Evolutionary conservation across 2,329 filamentous ascomycete genomes (phyloP).

Genomic region (Cladosporium cucumerinum): DNA sequence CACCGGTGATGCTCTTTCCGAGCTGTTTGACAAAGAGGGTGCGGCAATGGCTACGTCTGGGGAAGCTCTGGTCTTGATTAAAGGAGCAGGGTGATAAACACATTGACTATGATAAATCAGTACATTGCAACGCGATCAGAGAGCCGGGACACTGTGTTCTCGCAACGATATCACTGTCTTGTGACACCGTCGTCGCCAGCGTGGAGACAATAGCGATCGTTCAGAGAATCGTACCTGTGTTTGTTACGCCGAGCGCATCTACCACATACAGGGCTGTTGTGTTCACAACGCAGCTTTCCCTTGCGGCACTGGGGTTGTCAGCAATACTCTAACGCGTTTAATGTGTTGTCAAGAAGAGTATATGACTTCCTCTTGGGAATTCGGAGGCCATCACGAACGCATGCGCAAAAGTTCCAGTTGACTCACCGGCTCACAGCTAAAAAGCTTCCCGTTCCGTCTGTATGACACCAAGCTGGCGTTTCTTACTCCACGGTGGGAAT

Average conservation of each 20-base stretch:
- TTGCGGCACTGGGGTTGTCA: constrained; percentile 27
- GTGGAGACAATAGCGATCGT: background rate
- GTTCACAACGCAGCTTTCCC: constrained; percentile 37
- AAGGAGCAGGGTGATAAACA: constrained; percentile 36
- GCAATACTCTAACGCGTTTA: background rate
- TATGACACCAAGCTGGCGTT: constrained; percentile 19
- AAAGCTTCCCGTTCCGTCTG: constrained; percentile 35
- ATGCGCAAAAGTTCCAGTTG: background rate
- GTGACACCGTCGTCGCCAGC: background rate
- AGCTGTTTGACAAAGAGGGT: background rate
- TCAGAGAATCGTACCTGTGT: constrained; percentile 10
- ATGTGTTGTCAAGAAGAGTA: background rate
- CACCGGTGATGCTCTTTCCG: background rate
- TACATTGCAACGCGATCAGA: background rate
- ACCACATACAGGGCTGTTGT: constrained; percentile 32
- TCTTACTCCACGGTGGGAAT: background rate
- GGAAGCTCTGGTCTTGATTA: constrained; percentile 24
- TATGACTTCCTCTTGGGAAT: background rate
- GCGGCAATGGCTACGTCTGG: background rate
- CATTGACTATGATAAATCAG: constrained; percentile 26
- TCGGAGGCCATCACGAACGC: background rate
- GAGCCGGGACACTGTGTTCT: background rate
- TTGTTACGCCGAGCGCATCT: constrained; percentile 33
- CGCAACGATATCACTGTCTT: background rate
- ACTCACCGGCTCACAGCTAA: constrained; percentile 34